Percentiles rank a stretch among this genome's conserved stretches.
Conservation (phyloP, 2,329 filamentous ascomycete species). For the Sporothrix curviconia region DNA sequence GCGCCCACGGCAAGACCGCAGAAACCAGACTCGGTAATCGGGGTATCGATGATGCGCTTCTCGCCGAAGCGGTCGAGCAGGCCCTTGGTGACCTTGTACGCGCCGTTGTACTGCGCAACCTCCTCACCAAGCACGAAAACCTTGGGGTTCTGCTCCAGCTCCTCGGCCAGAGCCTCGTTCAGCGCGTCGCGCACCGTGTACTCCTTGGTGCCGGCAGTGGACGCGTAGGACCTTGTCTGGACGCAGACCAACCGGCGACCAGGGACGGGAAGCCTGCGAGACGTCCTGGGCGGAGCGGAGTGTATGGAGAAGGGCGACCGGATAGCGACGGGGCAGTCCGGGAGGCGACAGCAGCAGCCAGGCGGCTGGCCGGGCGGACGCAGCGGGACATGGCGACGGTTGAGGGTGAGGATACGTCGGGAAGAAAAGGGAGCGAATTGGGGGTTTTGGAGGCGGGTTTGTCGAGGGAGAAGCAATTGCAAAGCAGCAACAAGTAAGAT, state of each 20-base stretch:
- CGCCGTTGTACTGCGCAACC: conserved; percentile 99
- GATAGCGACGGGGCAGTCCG: conserved; percentile 23
- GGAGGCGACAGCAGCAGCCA: conserved; percentile 32
- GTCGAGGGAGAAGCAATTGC: background rate
- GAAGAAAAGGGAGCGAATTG: background rate
- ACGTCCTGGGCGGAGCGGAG: conserved; percentile 23
- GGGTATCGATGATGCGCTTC: conserved; percentile 94
- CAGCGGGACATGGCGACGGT: conserved; percentile 37
- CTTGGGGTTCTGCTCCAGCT: conserved; percentile 89
- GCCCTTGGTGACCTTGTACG: conserved; percentile 99
- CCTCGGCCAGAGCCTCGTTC: conserved; percentile 96
- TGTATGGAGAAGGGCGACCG: conserved; percentile 16
- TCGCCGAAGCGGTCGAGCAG: conserved; percentile 95
- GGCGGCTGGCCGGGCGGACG: conserved; percentile 38
- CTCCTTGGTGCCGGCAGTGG: conserved; percentile 65
- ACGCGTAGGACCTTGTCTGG: conserved; percentile 51
- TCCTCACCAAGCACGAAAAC: conserved; percentile 96
- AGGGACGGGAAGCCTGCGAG: conserved; percentile 26
- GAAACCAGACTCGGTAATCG: conserved; percentile 97
- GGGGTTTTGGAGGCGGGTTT: background rate
- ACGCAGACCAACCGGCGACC: conserved; percentile 5
- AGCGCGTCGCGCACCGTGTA: conserved; percentile 95
- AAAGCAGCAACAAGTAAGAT: background rate
- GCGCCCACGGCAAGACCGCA: conserved; percentile 88
- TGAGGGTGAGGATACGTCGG: background rate